A percentile compares a stretch with the other conserved stretches of the same genome.
Conservation (phyloP, 2,329 filamentous ascomycete species). For the Myriosclerotinia curreyana region DNA sequence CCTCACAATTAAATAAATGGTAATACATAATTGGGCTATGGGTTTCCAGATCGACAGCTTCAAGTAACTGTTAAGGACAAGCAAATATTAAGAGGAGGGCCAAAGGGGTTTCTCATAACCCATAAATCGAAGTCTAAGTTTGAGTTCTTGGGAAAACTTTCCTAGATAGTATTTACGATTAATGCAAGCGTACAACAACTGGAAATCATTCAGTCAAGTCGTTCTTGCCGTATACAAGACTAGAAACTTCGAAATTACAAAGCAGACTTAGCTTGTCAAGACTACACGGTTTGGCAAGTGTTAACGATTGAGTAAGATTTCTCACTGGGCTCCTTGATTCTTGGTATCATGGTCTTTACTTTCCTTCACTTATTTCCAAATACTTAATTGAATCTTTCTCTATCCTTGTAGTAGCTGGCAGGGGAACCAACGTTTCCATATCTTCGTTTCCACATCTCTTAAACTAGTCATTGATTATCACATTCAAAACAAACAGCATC, state of each 20-base stretch:
- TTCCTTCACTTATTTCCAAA: background rate
- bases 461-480: background rate
- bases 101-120: background rate
- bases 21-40: background rate
- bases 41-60: background rate
- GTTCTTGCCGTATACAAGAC: background rate
- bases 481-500: background rate
- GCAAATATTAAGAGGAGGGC: background rate
- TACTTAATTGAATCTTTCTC: slow-evolving; percentile 1
- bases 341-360: background rate
- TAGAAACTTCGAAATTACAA: background rate
- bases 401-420: background rate
- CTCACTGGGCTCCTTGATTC: background rate
- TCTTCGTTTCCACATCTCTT: slow-evolving; percentile 1
- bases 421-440: slow-evolving; percentile 2
- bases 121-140: background rate
- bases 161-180: background rate
- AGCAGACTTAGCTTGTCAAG: background rate
- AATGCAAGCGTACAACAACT: background rate
- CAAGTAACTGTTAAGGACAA: background rate
- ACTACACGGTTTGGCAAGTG: background rate
- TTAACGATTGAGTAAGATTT: background rate
- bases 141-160: background rate
- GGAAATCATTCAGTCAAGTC: background rate
- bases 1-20: slow-evolving; percentile 6